phyloP scores from a whole-genome alignment of 2,329 filamentous ascomycete species.

The Elsinoe necatrix region DNA sequence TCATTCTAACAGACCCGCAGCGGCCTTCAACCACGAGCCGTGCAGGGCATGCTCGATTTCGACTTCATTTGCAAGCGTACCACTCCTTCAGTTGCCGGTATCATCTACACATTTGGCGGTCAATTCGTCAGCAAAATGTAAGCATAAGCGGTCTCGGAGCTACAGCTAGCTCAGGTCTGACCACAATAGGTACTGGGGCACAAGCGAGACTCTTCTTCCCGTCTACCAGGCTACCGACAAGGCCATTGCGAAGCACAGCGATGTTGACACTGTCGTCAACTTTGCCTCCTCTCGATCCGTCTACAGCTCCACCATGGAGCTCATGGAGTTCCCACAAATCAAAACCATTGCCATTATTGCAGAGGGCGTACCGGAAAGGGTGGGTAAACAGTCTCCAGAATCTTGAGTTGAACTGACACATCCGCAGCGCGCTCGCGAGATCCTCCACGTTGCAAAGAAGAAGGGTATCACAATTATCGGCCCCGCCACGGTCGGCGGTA shows the following conservation, averaged over 20 bases:
- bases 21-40: constrained; percentile 82
- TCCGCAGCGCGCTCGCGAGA: constrained; percentile 86
- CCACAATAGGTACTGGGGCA: constrained; percentile 77
- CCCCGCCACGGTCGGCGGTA: constrained; percentile 95
- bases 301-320: constrained; percentile 96
- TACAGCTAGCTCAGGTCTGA: not conserved
- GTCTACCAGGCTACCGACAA: constrained; percentile 94
- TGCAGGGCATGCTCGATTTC: constrained; percentile 73
- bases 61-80: constrained; percentile 99
- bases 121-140: constrained; percentile 99
- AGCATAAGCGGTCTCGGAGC: constrained; percentile 16
- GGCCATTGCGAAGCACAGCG: constrained; percentile 90
- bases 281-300: constrained; percentile 98
- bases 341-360: constrained; percentile 99
- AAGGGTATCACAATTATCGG: constrained; percentile 99
- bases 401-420: not conserved
- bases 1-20: constrained; percentile 35
- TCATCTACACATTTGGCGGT: constrained; percentile 99
- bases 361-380: constrained; percentile 95
- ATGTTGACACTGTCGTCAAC: constrained; percentile 98
- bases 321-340: constrained; percentile 95
- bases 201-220: constrained; percentile 94
- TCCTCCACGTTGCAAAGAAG: constrained; percentile 91
- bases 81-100: constrained; percentile 92
- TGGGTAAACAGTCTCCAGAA: constrained; percentile 43